These are phyloP conservation scores for Pleurotus sapidus DNA, from an alignment of 768 basidiomycete genomes.

Conservation along the genomic window DNA sequence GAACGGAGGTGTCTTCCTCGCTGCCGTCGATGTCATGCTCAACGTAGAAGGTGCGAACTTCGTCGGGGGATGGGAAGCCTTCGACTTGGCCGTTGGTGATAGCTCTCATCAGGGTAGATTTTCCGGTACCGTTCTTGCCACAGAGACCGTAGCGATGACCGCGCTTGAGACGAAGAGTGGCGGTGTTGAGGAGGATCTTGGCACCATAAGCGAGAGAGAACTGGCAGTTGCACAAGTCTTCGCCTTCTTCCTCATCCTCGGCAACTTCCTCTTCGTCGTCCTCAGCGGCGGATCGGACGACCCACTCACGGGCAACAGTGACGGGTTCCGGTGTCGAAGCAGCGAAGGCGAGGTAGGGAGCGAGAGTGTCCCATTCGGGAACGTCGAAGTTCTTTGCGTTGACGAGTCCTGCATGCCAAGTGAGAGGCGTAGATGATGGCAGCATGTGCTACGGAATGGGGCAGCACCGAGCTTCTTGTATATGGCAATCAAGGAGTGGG, in stretches of 20 bases:
- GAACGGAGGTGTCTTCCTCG: slow-evolving; percentile 88
- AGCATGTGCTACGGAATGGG: slow-evolving; percentile 55
- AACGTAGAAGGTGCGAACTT: slow-evolving; percentile 98
- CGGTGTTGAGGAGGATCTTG: slow-evolving; percentile 96
- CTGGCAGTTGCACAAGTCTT: slow-evolving; percentile 98
- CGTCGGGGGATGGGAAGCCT: slow-evolving; percentile 95
- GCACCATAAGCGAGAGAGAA: slow-evolving; percentile 99
- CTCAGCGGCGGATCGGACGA: slow-evolving; percentile 84
- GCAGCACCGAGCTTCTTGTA: slow-evolving; percentile 83
- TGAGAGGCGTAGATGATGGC: slow-evolving; percentile 67
- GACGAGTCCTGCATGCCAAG: slow-evolving; percentile 84
- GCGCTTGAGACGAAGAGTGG: slow-evolving; percentile 94
- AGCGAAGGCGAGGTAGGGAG: slow-evolving; percentile 72
- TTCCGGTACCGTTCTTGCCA: slow-evolving; percentile 98
- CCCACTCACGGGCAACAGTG: slow-evolving; percentile 77
- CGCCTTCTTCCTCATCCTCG: slow-evolving; percentile 96
- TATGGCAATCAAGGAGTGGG: slow-evolving; percentile 63
- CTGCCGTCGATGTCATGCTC: slow-evolving; percentile 98
- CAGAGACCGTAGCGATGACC: slow-evolving; percentile 98
- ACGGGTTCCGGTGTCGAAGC: slow-evolving; percentile 61
- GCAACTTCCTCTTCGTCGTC: slow-evolving; percentile 62
- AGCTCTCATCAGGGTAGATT: slow-evolving; percentile 92
- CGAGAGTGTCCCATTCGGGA: slow-evolving; percentile 80
- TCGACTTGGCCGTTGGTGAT: slow-evolving; percentile 95
- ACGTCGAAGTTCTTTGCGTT: slow-evolving; percentile 92